Base-by-base conservation (phyloP, 2,329 filamentous ascomycete species). In the Diaporthe ampelina region DNA sequence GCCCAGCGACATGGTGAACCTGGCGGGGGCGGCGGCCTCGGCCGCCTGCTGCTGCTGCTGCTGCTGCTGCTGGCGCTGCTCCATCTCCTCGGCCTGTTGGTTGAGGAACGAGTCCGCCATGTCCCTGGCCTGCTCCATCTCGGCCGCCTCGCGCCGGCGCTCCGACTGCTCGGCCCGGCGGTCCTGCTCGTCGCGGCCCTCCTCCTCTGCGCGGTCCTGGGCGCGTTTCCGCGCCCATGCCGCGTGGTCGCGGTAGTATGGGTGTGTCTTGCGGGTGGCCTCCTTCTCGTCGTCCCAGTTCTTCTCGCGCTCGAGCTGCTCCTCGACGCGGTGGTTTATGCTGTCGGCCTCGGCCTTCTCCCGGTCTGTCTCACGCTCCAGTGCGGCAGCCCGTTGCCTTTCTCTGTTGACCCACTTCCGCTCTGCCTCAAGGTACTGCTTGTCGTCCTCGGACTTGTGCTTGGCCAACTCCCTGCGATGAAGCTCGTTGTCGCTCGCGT, bases 271-370 rank as follows among this genome's bases (percentile, higher is more conserved):
- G 32, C 92, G 89, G 24, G 87, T 88, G 9, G 91, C 89, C 84
- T 98, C 95, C n/a, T 89, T 86, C 78, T 98, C 95, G 79, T 99
- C 97, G 78, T 98, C 93, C 91, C 95, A 98, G n/a, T 93, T 91
- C 80, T 86, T 86, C 74, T 89, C 87, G 50, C 85, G 82, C 59
- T 88, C 88, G 17, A 98, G 88, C 73, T 93, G 90, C 78, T 94
- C 91, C 10, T 93, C 90, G 83, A 93, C 92, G 65, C 91, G 90
- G 63, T 91, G 89, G 76, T 92, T 89, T 3, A 90, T 83, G 24
- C 91, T 91, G 32, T 91, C 90, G 4, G 90, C 89, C 78, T 97
- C 94, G 67, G 94, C 92, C 76, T 91, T 91, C 80, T 97, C 94
- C 15, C 95, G 92, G 37, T 93, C 93, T 78, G 91, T 92, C 80